Base-by-base conservation (phyloP, 345 rosid species). In the Gynandropsis gynandra region DNA sequence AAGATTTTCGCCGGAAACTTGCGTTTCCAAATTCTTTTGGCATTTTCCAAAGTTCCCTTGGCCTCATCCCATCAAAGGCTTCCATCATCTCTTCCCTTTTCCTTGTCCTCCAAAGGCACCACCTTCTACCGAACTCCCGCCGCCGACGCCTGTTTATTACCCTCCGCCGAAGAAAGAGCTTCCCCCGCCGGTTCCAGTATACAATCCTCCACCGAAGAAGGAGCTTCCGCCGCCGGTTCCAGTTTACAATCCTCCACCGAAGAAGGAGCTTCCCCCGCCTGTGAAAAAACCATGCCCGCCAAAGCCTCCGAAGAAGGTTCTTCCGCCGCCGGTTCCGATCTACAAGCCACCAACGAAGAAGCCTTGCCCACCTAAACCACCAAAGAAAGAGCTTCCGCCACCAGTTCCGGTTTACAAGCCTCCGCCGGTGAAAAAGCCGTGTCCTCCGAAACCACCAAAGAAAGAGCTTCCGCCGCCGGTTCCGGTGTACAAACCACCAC, bases 1-100 rank as follows among this genome's bases (percentile, higher is more conserved):
- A 1, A 86, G 65, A 35, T 75, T 86, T 65, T 80, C 85, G 1
- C 75, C 86, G 0, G 60, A 52, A 11, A 68, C 83, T 0, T 89
- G 97, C 41, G 45, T 76, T 38, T 81, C 94, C 0, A 78, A 79
- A 0, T 68, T 69, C 59, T 47, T 81, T 8, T 76, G 80, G 87
- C 97, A 72, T 51, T 40, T 67, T 29, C 68, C 72, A 8, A 67
- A 64, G 34, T 44, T 48, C 3, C 69, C 71, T 2, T 24, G 29
- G 29, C 29, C 29, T 24, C 29, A 24, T 58, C 73, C 67, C 38
- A 55, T 56, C 10, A 62, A 62, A 39, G 59, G 67, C 8, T 67
- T 67, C 59, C 56, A 55, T 4, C 65, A 58, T 29, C 79, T 24
- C 9, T 70, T 50, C 40, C 56, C 69, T 56, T 48, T 63, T 27